Evolutionary conservation across 345 rosid species (phyloP).

Genomic region (Lenwebbia sp.): DNA sequence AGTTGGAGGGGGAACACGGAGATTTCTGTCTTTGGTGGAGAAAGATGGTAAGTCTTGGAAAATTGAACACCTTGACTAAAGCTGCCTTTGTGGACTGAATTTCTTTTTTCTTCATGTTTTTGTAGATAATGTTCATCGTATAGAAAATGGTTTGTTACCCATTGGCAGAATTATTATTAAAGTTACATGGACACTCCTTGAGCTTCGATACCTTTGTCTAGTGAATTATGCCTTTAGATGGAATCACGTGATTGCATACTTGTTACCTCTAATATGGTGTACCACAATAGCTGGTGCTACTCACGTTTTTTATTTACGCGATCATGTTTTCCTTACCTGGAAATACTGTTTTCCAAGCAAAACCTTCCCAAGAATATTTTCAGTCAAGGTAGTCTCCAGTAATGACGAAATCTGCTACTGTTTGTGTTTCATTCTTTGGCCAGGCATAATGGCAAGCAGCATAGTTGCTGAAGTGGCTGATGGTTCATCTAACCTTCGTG

Average conservation of each 20-base stretch:
- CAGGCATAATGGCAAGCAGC: constrained; percentile 46
- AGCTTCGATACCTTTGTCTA: too few relatives aligned
- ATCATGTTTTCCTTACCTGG: not conserved
- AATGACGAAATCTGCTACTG: not conserved
- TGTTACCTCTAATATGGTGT: not conserved
- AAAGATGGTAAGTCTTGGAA: constrained; percentile 43
- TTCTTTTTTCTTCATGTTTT: not conserved
- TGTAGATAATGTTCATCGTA: too few relatives aligned
- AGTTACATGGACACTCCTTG: too few relatives aligned
- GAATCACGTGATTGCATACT: not conserved
- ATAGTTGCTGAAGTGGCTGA: constrained; percentile 75
- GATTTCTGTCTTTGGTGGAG: constrained; percentile 64
- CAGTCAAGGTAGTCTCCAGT: not conserved
- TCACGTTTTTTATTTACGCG: not conserved
- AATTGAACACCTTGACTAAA: not conserved
- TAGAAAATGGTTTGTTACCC: too few relatives aligned
- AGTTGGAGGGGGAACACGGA: constrained; percentile 87
- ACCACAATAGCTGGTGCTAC: not conserved
- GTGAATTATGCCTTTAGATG: not conserved
- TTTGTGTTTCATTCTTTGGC: not conserved
- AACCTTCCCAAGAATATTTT: not conserved
- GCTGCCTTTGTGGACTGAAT: not conserved
- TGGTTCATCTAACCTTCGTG: constrained; percentile 84
- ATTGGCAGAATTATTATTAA: too few relatives aligned
- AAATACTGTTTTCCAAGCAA: not conserved